Conservation (phyloP, 257 asterid species). For the Thymus mandschuricus region DNA sequence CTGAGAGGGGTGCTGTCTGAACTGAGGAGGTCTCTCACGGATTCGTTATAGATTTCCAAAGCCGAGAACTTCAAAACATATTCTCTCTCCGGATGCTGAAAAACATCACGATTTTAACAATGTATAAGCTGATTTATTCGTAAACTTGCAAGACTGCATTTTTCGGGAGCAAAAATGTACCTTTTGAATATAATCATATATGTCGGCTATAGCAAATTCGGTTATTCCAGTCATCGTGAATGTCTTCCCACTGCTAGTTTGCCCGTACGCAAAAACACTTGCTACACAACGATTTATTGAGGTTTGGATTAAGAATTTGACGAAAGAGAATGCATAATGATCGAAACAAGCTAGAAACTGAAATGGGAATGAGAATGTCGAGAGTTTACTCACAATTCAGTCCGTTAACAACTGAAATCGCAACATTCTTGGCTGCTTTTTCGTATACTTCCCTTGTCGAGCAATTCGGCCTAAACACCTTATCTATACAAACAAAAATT, state of each 20-base stretch:
- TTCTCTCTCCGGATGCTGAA: conserved; percentile 81
- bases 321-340: conserved; percentile 10
- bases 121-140: conserved; percentile 6
- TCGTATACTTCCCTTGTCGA: conserved; percentile 88
- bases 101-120: background rate
- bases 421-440: conserved; percentile 86
- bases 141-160: background rate
- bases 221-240: conserved; percentile 94
- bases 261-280: conserved; percentile 94
- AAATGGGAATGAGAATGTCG: background rate
- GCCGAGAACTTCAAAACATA: conserved; percentile 84
- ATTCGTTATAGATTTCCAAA: conserved; percentile 94
- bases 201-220: conserved; percentile 84
- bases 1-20: conserved; percentile 71
- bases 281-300: conserved; percentile 51
- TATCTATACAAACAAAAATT: conserved; percentile 46
- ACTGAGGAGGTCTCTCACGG: conserved; percentile 89
- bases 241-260: conserved; percentile 98
- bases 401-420: conserved; percentile 84
- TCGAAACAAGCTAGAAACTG: background rate
- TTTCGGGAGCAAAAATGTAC: conserved; percentile 30
- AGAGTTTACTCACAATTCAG: conserved; percentile 66
- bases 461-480: conserved; percentile 74
- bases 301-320: background rate
- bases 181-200: conserved; percentile 75